Base-by-base conservation (phyloP, 345 rosid species). In the Raphanus sativus region DNA sequence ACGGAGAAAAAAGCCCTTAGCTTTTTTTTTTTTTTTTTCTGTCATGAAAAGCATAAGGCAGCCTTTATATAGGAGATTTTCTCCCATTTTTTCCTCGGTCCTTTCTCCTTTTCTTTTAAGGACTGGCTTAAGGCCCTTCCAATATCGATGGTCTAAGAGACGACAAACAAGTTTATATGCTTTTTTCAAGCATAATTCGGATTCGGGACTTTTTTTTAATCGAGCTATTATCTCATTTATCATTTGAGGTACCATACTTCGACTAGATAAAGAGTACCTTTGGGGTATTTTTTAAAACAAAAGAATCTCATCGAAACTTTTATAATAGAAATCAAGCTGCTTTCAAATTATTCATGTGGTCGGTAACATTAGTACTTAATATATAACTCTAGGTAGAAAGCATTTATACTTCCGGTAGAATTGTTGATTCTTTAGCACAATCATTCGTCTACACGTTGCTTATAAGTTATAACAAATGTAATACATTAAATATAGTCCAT, bases 341-440 rank as follows among this genome's bases (percentile, higher is more conserved):
- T 15, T 62, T 38, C 65, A 36, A 36, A 69, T 16, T 4, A 26
- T 69, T 52, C 15, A 5, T 69, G 66, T 64, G 65, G 65, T 38
- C 59, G 24, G 0, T 38, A 52, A 52, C 32, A 62, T 34, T 21
- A 10, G 9, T 38, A 38, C 11, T 21, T 21, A 38, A 21, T 58
- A 61, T 21, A 50, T 21, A 28, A 34, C 40, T 30, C 16, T 7
- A 25, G 15, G 15, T 59, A 38, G 25, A 42, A 58, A 58, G 54
- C 76, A 71, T 58, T 77, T 71, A 65, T 77, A 58, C 67, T 58
- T 15, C 62, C 67, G 54, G 62, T 38, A 42, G 24, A 26, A 40
- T 45, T 36, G 25, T 56, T 65, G 62, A 65, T 65, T 65, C 67
- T 30, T 50, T n/a, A 32, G 77, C 67, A 15, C 77, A 77, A 71